Evolutionary conservation across 768 basidiomycete species (phyloP).

Genomic region (Rhodotorula graminis): DNA sequence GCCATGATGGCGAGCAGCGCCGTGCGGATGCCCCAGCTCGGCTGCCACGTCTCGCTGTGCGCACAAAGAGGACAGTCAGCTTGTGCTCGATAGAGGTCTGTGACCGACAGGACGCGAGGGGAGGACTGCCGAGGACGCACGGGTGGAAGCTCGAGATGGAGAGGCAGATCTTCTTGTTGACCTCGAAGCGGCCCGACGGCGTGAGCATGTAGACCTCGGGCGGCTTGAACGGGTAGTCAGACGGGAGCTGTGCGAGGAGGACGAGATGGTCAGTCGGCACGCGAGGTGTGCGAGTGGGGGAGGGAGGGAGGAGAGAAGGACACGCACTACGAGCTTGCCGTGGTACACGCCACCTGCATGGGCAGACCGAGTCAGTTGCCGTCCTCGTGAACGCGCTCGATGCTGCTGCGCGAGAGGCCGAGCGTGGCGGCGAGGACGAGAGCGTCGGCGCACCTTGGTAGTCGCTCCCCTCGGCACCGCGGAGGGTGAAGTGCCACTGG

Average conservation of each 20-base stretch:
- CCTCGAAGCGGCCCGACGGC: conserved; percentile 92
- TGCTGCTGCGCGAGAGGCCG: too few relatives aligned
- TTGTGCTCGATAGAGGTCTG: neutral
- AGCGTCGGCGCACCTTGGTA: conserved; percentile 55
- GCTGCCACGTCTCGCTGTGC: conserved; percentile 94
- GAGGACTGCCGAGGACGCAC: conserved; percentile 6
- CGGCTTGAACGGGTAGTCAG: conserved; percentile 93
- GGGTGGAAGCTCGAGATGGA: conserved; percentile 53
- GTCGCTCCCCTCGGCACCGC: conserved; percentile 71
- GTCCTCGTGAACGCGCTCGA: too few relatives aligned
- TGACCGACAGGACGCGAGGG: too few relatives aligned
- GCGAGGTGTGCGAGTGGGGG: neutral
- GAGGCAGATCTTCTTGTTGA: conserved; percentile 77
- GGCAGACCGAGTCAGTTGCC: neutral
- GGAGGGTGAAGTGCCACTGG: conserved; percentile 97
- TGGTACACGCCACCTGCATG: conserved; percentile 89
- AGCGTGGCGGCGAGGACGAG: neutral
- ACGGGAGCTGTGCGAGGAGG: conserved; percentile 55
- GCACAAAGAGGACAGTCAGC: neutral
- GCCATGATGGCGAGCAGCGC: conserved; percentile 50
- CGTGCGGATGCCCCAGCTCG: conserved; percentile 95
- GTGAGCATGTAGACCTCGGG: conserved; percentile 94
- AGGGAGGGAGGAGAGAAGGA: neutral
- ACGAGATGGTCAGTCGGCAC: neutral
- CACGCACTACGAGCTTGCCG: conserved; percentile 55